A percentile compares a stretch with the other conserved stretches of the same genome.
phyloP scores from a whole-genome alignment of 495 filamentous ascomycete species.

The Penicillium atrosanguineum region DNA sequence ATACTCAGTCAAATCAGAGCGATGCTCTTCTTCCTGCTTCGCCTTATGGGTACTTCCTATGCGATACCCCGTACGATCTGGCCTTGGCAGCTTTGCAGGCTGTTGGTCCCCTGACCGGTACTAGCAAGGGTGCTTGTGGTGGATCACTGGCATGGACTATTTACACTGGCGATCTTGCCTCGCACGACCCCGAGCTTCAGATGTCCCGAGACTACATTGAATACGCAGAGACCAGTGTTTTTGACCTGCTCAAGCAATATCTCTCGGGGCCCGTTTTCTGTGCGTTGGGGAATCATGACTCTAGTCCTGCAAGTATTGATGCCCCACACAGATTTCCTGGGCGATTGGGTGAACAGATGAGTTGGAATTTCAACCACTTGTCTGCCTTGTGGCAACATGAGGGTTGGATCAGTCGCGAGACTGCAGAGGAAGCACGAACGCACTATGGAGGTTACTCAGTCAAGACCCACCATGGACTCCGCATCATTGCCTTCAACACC shows the following conservation, averaged over 20 bases:
- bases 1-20: slow-evolving; percentile 24
- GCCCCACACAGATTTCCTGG: slow-evolving; percentile 51
- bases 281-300: slow-evolving; percentile 56
- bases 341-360: slow-evolving; percentile 51
- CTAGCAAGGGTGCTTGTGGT: slow-evolving; percentile 29
- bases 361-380: slow-evolving; percentile 56
- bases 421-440: slow-evolving; percentile 39
- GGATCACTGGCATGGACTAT: slow-evolving; percentile 47
- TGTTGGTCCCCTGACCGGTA: slow-evolving; percentile 56
- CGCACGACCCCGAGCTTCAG: slow-evolving; percentile 49
- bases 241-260: slow-evolving; percentile 53
- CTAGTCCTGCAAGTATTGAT: slow-evolving; percentile 49
- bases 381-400: slow-evolving; percentile 50
- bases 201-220: slow-evolving; percentile 48
- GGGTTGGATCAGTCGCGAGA: slow-evolving; percentile 45
- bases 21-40: slow-evolving; percentile 47
- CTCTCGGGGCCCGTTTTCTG: slow-evolving; percentile 55
- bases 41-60: slow-evolving; percentile 52
- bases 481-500: slow-evolving; percentile 53
- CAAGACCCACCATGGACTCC: slow-evolving; percentile 45
- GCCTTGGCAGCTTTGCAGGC: slow-evolving; percentile 56
- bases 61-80: slow-evolving; percentile 60
- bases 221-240: slow-evolving; percentile 50
- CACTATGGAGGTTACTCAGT: slow-evolving; percentile 54
- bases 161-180: slow-evolving; percentile 57